These are phyloP conservation scores for Penicillium ucsense DNA, from an alignment of 495 filamentous ascomycete species.

Conservation along the genomic window DNA sequence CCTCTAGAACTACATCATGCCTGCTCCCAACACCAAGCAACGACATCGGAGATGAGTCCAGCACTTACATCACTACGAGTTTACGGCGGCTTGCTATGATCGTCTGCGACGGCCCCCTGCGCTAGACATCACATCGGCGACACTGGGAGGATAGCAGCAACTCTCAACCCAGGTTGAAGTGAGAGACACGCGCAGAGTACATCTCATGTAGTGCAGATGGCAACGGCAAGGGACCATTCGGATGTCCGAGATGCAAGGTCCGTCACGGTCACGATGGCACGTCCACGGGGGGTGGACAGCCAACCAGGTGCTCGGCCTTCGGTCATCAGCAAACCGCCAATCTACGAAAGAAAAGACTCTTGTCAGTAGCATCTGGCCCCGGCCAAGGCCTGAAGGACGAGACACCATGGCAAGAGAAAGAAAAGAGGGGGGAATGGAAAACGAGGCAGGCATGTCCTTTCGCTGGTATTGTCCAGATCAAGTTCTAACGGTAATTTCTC, in stretches of 20 bases:
- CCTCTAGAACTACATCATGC: too few relatives aligned
- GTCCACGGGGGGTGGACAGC: not conserved
- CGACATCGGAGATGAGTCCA: too few relatives aligned
- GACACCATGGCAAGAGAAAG: conserved; percentile 1
- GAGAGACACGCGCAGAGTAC: too few relatives aligned
- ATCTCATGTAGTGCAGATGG: too few relatives aligned
- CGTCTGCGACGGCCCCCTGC: too few relatives aligned
- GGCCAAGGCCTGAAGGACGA: conserved; percentile 4
- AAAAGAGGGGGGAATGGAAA: conserved; percentile 2
- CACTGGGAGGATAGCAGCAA: too few relatives aligned
- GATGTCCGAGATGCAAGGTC: not conserved
- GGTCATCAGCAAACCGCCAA: conserved; percentile 9
- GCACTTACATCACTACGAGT: not conserved
- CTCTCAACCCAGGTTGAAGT: too few relatives aligned
- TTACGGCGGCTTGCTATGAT: not conserved
- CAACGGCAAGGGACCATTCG: too few relatives aligned
- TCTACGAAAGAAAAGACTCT: conserved; percentile 4
- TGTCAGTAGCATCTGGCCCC: conserved; percentile 10
- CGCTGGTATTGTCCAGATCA: conserved; percentile 47
- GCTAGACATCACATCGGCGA: too few relatives aligned
- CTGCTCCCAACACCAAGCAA: too few relatives aligned
- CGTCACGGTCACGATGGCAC: not conserved
- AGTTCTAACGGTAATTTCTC: conserved; percentile 44
- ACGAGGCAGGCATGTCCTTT: conserved; percentile 39
- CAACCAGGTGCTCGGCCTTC: not conserved